These are phyloP conservation scores for Silene uniflora DNA, from an alignment of 148 eudicot species.

Conservation along the genomic window DNA sequence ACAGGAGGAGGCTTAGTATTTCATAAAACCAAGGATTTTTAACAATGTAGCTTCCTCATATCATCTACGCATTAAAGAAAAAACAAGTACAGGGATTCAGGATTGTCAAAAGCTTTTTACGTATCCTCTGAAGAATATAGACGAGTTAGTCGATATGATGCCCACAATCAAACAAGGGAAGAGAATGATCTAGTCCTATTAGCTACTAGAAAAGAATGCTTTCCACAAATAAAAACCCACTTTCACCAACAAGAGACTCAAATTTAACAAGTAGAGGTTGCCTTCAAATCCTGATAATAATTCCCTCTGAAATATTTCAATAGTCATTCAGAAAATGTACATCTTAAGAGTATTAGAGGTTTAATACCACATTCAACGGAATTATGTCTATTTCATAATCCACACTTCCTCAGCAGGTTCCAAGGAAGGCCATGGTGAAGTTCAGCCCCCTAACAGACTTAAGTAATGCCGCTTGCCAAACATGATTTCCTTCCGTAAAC, in stretches of 20 bases:
- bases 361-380: neutral
- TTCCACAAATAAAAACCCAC: neutral
- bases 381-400: neutral
- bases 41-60: neutral
- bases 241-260: neutral
- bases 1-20: neutral
- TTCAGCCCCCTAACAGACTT: neutral
- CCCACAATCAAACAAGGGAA: neutral
- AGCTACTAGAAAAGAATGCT: no score
- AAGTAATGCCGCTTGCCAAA: constrained; percentile 3
- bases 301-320: neutral
- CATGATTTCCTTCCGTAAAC: neutral
- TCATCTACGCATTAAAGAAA: neutral
- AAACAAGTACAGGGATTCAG: neutral
- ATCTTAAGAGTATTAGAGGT: neutral
- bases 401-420: constrained; percentile 3
- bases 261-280: neutral
- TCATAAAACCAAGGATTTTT: neutral
- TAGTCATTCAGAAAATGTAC: neutral
- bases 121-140: neutral
- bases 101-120: neutral
- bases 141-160: neutral
- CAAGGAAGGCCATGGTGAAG: neutral
- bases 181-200: no score
- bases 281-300: neutral